Base-by-base conservation (phyloP, 768 basidiomycete genomes). In the Collybia mongolica region DNA sequence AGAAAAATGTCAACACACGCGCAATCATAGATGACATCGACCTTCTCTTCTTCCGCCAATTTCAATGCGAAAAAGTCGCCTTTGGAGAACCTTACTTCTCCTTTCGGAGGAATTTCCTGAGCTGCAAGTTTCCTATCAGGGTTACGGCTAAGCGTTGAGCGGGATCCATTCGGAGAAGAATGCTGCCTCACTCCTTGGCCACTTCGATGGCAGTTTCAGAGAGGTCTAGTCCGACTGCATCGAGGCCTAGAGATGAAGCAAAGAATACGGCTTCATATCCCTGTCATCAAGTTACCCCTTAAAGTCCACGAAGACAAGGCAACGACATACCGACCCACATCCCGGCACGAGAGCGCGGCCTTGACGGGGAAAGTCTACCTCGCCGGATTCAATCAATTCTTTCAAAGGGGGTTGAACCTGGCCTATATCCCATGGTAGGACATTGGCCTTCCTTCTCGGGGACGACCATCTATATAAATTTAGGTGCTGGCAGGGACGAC, bases 401-500 rank as follows among this genome's bases (percentile, higher is more conserved):
- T 60, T 64, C 51, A 87, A 65, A 0, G 83, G 73, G 5, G 79
- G 83, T 54, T 86, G 84, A 3, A 69, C 56, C 3, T 67, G 60
- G 4, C 82, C 77, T 3, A 61, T 60, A 55, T 88, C 86, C 86
- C 87, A 88, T 0, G 87, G 86, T 0, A 82, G 85, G 1, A 80
- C 47, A 0, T 71, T 67, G 0, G 63, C 55, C 57, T 77, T 67
- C 81, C 82, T 80, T 53, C 12, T 17, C n/a, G 11, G 24, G 24
- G 7, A 3, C 24, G 7, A 4, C 24, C 17, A 26, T 11, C 6
- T n/a, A n/a, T 44, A 2, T 14, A 18, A 15, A 15, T 28, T n/a
- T 4, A 6, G 37, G 14, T n/a, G n/a, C n/a, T n/a, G 39, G 32
- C 2, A 22, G 20, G 6, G n/a, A 11, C 8, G n/a, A n/a, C n/a